Evolutionary conservation across 23 red algal species (phyloP).

Genomic region (Gracilaria gracilis): DNA sequence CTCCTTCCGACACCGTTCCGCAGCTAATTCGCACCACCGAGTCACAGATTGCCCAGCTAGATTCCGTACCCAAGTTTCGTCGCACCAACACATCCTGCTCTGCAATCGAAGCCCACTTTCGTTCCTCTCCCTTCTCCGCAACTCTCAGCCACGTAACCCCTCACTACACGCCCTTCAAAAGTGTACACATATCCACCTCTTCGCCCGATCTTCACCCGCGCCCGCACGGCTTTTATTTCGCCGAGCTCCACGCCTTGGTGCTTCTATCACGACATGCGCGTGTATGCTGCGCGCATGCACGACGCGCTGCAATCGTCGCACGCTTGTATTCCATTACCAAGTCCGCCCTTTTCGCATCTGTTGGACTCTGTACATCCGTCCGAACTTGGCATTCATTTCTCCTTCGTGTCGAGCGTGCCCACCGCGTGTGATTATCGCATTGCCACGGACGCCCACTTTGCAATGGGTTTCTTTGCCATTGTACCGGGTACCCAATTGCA

Average conservation of each 20-base stretch:
- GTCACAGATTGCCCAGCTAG: slow-evolving; percentile 45
- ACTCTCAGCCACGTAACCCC: slow-evolving; percentile 8
- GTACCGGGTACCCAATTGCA: slow-evolving; percentile 26
- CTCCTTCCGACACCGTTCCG: slow-evolving; percentile 66
- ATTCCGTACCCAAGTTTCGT: slow-evolving; percentile 60
- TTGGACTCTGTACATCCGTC: slow-evolving; percentile 29
- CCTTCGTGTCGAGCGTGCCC: slow-evolving; percentile 31
- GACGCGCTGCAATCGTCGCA: slow-evolving; percentile 9
- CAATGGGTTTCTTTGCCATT: slow-evolving; percentile 60
- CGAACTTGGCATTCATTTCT: slow-evolving; percentile 45
- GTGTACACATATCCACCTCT: neutral
- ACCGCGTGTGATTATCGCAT: slow-evolving; percentile 51
- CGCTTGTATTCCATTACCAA: neutral
- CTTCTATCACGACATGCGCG: slow-evolving; percentile 30
- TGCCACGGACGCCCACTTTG: slow-evolving; percentile 37
- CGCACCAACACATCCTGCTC: slow-evolving; percentile 15
- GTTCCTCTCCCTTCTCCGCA: neutral
- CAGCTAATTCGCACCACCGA: slow-evolving; percentile 62
- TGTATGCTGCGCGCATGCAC: slow-evolving; percentile 1
- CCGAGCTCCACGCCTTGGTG: slow-evolving; percentile 51
- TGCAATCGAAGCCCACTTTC: neutral
- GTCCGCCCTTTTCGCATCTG: slow-evolving; percentile 13
- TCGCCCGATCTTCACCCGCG: neutral
- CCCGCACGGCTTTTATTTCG: slow-evolving; percentile 52
- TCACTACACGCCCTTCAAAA: neutral